Percentiles rank a stretch among this genome's conserved stretches.
These are phyloP conservation scores for Grifola frondosa DNA, from an alignment of 1,284 basidiomycete species.

Conservation along the genomic window DNA sequence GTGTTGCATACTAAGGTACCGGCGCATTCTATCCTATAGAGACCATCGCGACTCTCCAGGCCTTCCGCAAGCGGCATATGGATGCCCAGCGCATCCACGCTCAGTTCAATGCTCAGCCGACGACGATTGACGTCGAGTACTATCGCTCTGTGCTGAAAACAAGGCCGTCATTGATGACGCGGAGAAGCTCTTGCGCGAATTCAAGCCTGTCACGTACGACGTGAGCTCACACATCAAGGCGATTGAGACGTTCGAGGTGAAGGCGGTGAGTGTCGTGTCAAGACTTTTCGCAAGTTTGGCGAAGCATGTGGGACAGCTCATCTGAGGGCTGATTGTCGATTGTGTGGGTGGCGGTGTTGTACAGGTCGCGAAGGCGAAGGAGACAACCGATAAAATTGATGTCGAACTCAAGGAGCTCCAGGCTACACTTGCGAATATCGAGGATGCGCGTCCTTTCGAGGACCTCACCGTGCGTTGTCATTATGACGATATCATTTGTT, in stretches of 20 bases:
- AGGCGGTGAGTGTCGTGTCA: slow-evolving; percentile 76
- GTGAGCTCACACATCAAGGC: slow-evolving; percentile 90
- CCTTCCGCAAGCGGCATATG: slow-evolving; percentile 94
- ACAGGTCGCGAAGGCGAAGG: slow-evolving; percentile 89
- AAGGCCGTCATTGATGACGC: slow-evolving; percentile 89
- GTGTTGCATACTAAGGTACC: not conserved
- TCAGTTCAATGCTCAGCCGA: slow-evolving; percentile 71
- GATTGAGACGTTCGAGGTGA: slow-evolving; percentile 95
- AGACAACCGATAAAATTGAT: slow-evolving; percentile 90
- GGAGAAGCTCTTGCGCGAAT: slow-evolving; percentile 86
- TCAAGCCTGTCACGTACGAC: slow-evolving; percentile 98
- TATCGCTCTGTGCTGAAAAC: slow-evolving; percentile 93
- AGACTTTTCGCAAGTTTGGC: too few species aligned
- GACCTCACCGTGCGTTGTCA: slow-evolving; percentile 78
- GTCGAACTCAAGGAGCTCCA: slow-evolving; percentile 91
- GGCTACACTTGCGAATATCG: slow-evolving; percentile 94
- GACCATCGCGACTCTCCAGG: slow-evolving; percentile 85
- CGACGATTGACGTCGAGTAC: slow-evolving; percentile 85
- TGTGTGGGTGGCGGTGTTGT: not conserved
- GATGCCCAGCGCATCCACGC: slow-evolving; percentile 82
- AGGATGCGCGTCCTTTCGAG: slow-evolving; percentile 97
- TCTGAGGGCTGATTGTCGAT: too few species aligned
- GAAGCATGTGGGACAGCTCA: too few species aligned
- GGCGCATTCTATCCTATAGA: slow-evolving; percentile 46
- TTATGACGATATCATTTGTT: slow-evolving; percentile 4